Base-by-base conservation (phyloP, 306 rosid genomes). In the Herpetospermum pedunculosum region DNA sequence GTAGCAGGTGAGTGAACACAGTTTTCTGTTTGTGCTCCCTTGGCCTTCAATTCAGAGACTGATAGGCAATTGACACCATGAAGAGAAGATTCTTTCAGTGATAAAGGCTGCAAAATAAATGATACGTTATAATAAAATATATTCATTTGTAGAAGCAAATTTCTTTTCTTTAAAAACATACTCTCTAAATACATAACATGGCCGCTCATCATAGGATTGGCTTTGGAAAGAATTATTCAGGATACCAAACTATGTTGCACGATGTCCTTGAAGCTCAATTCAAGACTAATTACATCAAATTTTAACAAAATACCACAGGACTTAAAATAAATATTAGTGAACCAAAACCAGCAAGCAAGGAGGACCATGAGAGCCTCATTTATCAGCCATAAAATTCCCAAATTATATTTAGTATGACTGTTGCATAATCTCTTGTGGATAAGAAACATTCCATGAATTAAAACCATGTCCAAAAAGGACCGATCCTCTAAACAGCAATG, bases 71-170 rank as follows among this genome's bases (percentile, higher is more conserved):
- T 84, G 76, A 47, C 84, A 57, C 79, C 84, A 78, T 62, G 40
- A 65, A 62, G 78, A 73, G 83, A 78, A 49, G 67, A 73, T 70
- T 76, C 75, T 72, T 77, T 41, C 81, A 72, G 23, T 74, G 72
- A 68, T 70, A 64, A 77, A 73, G 82, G 82, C 96, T 92, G 87
- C 74, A 92, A 84, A 65, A 79, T 48, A 70, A 79, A 82, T 44
- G 29, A 37, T 72, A 46, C 65, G 69, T 83, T n/a, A 25, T 68
- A 40, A 38, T 40, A 65, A 40, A 21, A 40, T 65, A 38, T 10
- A 35, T 64, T 38, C 49, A 12, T 35, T 40, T 41, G 53, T 40
- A 68, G 37, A 68, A 68, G 21, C 12, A 68, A 23, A 40, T 23
- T 40, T 40, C 9, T 65, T 65, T 35, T 43, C 21, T 67, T 40